A percentile compares a stretch with the other conserved stretches of the same genome.
phyloP scores from a whole-genome alignment of 1,139 yeast species.

The Geotrichum carabidarum region DNA sequence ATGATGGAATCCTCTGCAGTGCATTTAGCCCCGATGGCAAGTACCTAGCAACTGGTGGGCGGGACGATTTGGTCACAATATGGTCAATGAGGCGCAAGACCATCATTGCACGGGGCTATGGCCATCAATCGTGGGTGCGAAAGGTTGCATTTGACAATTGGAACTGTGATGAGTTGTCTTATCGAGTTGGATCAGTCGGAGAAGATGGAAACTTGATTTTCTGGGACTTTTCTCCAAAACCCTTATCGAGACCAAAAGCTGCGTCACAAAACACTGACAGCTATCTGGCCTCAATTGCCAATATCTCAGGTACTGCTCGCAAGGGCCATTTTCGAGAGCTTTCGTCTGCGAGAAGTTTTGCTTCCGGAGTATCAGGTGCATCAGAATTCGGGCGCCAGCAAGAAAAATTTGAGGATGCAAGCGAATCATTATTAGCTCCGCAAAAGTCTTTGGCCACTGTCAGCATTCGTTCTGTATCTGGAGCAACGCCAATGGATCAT shows the following conservation, averaged over 20 bases:
- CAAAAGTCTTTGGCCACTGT: slow-evolving; percentile 3
- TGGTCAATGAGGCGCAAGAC: slow-evolving; percentile 31
- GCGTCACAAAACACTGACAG: neutral
- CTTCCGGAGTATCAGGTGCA: neutral
- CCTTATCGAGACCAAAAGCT: slow-evolving; percentile 39
- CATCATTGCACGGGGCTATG: slow-evolving; percentile 47
- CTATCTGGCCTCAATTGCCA: neutral
- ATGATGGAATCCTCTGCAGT: slow-evolving; percentile 57
- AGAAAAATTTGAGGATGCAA: neutral
- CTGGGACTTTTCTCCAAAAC: slow-evolving; percentile 70
- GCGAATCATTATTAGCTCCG: neutral
- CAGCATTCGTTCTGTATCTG: neutral
- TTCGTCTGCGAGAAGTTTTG: neutral
- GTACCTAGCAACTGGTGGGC: slow-evolving; percentile 52
- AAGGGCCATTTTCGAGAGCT: slow-evolving; percentile 4
- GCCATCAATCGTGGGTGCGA: slow-evolving; percentile 63
- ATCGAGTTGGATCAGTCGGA: slow-evolving; percentile 62
- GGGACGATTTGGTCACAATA: slow-evolving; percentile 41
- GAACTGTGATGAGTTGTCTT: slow-evolving; percentile 38
- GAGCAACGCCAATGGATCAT: neutral
- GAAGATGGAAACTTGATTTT: slow-evolving; percentile 62
- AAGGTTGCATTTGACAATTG: slow-evolving; percentile 45
- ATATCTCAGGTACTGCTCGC: neutral
- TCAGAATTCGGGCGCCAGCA: neutral
- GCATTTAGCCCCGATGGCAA: slow-evolving; percentile 62